Conservation (phyloP, 1,284 basidiomycete genomes). For the Cutaneotrichosporon spelunceum region DNA sequence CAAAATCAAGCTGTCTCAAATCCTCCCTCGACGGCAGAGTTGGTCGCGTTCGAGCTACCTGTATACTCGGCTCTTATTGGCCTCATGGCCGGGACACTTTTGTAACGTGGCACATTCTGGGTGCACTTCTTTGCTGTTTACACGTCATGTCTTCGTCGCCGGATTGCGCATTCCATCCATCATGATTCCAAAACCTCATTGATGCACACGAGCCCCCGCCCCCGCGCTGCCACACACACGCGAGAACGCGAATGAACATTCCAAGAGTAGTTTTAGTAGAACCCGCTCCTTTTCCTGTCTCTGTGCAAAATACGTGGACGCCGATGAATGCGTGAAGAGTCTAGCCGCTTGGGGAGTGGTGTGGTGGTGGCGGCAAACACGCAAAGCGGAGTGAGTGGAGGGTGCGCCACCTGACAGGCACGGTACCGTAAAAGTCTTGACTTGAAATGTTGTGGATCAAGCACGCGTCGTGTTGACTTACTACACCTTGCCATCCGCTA, state of each 20-base stretch:
- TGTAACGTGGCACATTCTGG: constrained; percentile 9
- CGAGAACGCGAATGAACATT: constrained; percentile 8
- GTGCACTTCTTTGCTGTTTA: background rate
- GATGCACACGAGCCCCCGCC: background rate
- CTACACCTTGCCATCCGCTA: background rate
- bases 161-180: background rate
- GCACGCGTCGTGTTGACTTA: background rate
- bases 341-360: too few species aligned
- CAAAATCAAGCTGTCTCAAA: background rate
- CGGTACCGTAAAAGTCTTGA: background rate
- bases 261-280: background rate
- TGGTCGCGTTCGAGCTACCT: background rate
- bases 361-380: too few species aligned
- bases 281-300: background rate
- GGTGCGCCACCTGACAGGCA: background rate
- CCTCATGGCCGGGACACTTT: constrained; percentile 1
- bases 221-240: background rate
- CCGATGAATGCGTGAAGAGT: background rate
- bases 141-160: constrained; percentile 1
- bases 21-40: background rate
- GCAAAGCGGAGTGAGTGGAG: background rate
- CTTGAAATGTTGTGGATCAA: background rate
- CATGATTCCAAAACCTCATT: background rate
- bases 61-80: constrained; percentile 1
- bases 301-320: background rate